These are phyloP conservation scores for Hortaea werneckii DNA, from an alignment of 2,329 filamentous ascomycete genomes.

Conservation along the genomic window DNA sequence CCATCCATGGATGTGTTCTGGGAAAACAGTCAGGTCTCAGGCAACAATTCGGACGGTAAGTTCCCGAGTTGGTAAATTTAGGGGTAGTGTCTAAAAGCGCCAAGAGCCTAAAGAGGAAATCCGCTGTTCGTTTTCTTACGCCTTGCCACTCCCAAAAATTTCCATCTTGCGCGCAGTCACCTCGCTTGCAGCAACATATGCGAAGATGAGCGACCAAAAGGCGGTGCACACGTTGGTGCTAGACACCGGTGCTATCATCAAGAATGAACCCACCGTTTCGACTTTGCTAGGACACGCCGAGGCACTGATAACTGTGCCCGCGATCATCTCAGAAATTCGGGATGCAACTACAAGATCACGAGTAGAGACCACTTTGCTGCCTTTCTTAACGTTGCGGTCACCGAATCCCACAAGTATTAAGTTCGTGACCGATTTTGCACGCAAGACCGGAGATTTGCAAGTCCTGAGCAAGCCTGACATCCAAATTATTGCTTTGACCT, in stretches of 20 bases:
- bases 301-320: constrained; percentile 69
- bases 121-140: neutral
- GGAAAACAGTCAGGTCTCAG: too few relatives aligned
- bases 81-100: too few relatives aligned
- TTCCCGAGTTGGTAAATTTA: too few relatives aligned
- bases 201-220: constrained; percentile 40
- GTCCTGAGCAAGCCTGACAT: constrained; percentile 85
- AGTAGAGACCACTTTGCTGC: constrained; percentile 73
- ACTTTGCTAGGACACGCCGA: constrained; percentile 70
- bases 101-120: neutral
- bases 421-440: constrained; percentile 73
- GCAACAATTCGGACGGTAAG: too few relatives aligned
- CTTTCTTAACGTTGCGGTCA: constrained; percentile 69
- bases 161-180: neutral
- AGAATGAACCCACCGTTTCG: constrained; percentile 78
- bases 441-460: constrained; percentile 77
- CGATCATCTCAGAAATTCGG: constrained; percentile 77
- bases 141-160: neutral
- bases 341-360: constrained; percentile 71
- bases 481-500: constrained; percentile 78
- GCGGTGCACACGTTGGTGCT: constrained; percentile 74
- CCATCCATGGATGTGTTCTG: too few relatives aligned
- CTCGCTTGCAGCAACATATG: neutral
- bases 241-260: constrained; percentile 86
- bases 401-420: constrained; percentile 69